Evolutionary conservation across 352 stramenopile genomes (phyloP).

Genomic region (Pythium scleroteichum): DNA sequence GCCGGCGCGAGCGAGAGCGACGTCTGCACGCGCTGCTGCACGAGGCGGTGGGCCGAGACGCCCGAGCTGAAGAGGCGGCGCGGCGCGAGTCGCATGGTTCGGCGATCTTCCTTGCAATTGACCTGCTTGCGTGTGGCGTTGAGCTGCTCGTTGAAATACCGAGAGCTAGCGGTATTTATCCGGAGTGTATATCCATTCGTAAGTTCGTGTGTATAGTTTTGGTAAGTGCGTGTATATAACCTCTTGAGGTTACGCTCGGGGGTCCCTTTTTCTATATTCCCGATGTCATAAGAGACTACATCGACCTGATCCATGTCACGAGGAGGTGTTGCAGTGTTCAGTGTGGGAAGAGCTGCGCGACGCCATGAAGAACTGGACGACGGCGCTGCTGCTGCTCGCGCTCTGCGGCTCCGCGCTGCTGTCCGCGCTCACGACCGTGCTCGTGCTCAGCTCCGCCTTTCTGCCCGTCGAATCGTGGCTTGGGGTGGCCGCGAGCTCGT

Average conservation of each 20-base stretch:
- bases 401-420: conserved; percentile 24
- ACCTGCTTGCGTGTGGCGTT: not conserved
- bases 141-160: not conserved
- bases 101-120: conserved; percentile 5
- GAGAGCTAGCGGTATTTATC: not conserved
- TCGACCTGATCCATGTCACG: conserved; percentile 8
- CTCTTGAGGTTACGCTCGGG: not conserved
- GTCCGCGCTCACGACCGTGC: conserved; percentile 12
- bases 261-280: conserved; percentile 29
- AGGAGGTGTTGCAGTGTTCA: conserved; percentile 6
- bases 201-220: too few relatives aligned
- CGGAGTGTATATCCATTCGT: not conserved
- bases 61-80: conserved; percentile 49
- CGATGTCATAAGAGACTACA: conserved; percentile 20
- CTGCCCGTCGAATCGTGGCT: conserved; percentile 24
- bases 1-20: conserved; percentile 38
- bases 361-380: conserved; percentile 24
- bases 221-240: not conserved
- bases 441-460: conserved; percentile 26
- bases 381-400: conserved; percentile 16
- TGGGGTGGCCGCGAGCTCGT: conserved; percentile 2
- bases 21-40: conserved; percentile 68
- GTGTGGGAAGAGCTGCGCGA: conserved; percentile 1
- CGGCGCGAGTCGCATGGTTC: conserved; percentile 25
- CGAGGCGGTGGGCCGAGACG: conserved; percentile 44